phyloP scores from a whole-genome alignment of 345 rosid genomes.

The Murraya paniculata region DNA sequence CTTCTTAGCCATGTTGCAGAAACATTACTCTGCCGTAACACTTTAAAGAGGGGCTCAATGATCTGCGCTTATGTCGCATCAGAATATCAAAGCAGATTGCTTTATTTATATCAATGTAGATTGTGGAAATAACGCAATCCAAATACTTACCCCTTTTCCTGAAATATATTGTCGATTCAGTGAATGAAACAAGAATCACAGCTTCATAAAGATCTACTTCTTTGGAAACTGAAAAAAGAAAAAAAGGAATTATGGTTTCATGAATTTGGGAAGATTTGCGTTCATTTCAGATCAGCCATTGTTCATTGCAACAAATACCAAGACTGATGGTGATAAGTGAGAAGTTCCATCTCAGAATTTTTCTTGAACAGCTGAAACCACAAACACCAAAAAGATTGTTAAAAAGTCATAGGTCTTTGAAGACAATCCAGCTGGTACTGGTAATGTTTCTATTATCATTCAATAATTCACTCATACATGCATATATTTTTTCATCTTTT shows the following conservation, averaged over 20 bases:
- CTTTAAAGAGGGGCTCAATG: not conserved
- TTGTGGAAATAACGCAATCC: not conserved
- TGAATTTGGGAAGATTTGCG: conserved; percentile 25
- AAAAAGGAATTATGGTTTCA: not conserved
- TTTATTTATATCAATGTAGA: conserved; percentile 10
- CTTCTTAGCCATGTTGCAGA: conserved; percentile 61
- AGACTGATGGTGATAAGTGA: conserved; percentile 7
- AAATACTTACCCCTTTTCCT: conserved; percentile 35
- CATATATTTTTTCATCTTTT: not conserved
- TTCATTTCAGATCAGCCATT: conserved; percentile 23
- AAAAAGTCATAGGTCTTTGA: conserved; percentile 15
- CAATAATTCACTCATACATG: conserved; percentile 19
- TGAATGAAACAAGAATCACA: conserved; percentile 21
- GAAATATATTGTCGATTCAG: conserved; percentile 20
- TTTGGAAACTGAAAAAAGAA: conserved; percentile 6
- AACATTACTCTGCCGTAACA: conserved; percentile 28
- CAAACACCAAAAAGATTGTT: conserved; percentile 23
- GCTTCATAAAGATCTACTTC: conserved; percentile 15
- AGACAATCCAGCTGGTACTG: conserved; percentile 18
- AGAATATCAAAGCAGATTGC: conserved; percentile 8
- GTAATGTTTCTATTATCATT: conserved; percentile 27
- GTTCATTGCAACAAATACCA: conserved; percentile 24
- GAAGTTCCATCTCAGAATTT: not conserved
- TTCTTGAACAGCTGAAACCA: conserved; percentile 31
- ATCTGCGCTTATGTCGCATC: not conserved